Conservation (phyloP, 768 basidiomycete genomes). For the Amanita brunnescens region DNA sequence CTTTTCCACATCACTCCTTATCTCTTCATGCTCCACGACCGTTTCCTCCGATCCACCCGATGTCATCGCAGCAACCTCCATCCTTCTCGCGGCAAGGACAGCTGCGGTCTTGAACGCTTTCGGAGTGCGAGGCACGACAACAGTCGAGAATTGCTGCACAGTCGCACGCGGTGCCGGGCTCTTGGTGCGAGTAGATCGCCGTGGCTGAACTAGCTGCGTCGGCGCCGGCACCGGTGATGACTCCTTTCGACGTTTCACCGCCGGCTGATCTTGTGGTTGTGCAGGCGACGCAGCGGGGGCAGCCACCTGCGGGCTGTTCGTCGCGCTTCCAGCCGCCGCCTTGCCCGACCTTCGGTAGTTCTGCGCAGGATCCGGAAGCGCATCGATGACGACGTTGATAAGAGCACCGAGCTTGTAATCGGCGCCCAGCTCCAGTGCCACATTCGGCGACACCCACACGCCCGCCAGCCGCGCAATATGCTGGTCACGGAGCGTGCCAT, state of each 20-base stretch:
- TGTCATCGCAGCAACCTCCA: slow-evolving; percentile 29
- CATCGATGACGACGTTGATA: slow-evolving; percentile 57
- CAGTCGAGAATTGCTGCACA: slow-evolving; percentile 25
- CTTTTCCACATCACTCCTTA: slow-evolving; percentile 45
- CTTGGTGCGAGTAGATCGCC: slow-evolving; percentile 32
- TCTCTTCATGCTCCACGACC: slow-evolving; percentile 51
- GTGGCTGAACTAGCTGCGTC: slow-evolving; percentile 12
- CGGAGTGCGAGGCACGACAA: slow-evolving; percentile 25
- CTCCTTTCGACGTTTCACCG: slow-evolving; percentile 61
- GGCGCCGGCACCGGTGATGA: slow-evolving; percentile 35
- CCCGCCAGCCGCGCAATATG: slow-evolving; percentile 74
- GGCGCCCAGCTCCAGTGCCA: slow-evolving; percentile 61
- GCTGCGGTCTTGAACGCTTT: slow-evolving; percentile 6
- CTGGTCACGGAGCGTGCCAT: slow-evolving; percentile 55
- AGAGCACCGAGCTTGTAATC: slow-evolving; percentile 56
- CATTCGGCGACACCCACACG: slow-evolving; percentile 66
- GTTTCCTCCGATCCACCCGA: slow-evolving; percentile 56
- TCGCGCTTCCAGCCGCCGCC: slow-evolving; percentile 19
- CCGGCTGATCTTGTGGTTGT: slow-evolving; percentile 28
- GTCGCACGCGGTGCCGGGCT: slow-evolving; percentile 30
- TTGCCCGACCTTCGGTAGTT: slow-evolving; percentile 70
- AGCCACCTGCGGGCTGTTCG: slow-evolving; percentile 22
- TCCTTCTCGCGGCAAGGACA: slow-evolving; percentile 19
- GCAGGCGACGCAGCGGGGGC: slow-evolving; percentile 37
- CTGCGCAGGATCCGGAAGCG: slow-evolving; percentile 67